These are phyloP conservation scores for Bruguiera parviflora DNA, from an alignment of 345 rosid species.

Conservation along the genomic window DNA sequence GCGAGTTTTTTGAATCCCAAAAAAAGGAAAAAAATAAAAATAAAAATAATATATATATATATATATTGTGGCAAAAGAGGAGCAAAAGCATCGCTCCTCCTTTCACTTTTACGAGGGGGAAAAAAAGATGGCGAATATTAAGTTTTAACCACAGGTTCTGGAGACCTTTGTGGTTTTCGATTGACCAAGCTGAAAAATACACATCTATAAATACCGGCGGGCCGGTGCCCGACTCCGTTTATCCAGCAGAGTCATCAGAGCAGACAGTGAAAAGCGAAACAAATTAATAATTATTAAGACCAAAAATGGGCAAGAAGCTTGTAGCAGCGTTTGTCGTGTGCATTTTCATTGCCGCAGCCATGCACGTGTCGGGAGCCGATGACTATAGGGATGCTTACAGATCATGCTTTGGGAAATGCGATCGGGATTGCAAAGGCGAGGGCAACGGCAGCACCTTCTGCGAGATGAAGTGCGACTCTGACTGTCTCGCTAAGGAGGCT, in stretches of 20 bases:
- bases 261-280: neutral
- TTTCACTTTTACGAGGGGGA: too few relatives aligned
- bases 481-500: slow-evolving; percentile 14
- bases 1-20: too few relatives aligned
- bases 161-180: too few relatives aligned
- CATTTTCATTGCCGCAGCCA: slow-evolving; percentile 23
- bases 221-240: neutral
- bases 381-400: neutral
- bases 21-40: too few relatives aligned
- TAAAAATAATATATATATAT: too few relatives aligned
- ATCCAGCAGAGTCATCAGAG: neutral
- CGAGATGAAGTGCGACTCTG: slow-evolving; percentile 39
- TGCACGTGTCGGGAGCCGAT: neutral
- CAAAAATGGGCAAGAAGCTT: slow-evolving; percentile 31
- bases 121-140: too few relatives aligned
- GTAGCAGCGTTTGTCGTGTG: slow-evolving; percentile 30
- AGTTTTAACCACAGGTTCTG: too few relatives aligned
- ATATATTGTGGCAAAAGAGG: too few relatives aligned
- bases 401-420: slow-evolving; percentile 12
- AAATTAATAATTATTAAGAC: neutral
- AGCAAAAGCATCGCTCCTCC: too few relatives aligned
- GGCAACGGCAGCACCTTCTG: slow-evolving; percentile 23
- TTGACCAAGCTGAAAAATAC: too few relatives aligned
- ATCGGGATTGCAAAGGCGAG: slow-evolving; percentile 14
- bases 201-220: too few relatives aligned